Percentiles rank a stretch among this genome's conserved stretches.
These are phyloP conservation scores for Edaphochlamys debaryana DNA, from an alignment of 139 green algal genomes.

Conservation along the genomic window DNA sequence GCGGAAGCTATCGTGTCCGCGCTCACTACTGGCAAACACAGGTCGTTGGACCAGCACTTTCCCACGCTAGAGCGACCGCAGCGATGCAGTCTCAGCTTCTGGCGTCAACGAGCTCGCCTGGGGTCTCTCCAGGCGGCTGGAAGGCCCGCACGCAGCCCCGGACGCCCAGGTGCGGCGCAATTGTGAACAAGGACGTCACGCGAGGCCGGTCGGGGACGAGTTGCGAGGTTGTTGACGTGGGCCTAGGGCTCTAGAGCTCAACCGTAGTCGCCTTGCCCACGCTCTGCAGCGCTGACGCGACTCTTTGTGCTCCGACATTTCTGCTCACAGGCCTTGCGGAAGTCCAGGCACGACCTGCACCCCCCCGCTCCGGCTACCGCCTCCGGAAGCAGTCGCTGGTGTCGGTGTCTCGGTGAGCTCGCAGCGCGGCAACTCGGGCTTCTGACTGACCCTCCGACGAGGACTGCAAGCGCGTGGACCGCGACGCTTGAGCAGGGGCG, in stretches of 20 bases:
- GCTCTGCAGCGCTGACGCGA: too few species aligned
- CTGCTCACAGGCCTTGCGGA: constrained; percentile 3
- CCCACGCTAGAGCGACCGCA: too few species aligned
- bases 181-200: neutral
- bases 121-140: neutral
- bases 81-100: too few species aligned
- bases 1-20: too few species aligned
- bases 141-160: neutral
- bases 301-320: too few species aligned
- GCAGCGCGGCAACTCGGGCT: neutral
- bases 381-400: constrained; percentile 5
- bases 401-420: constrained; percentile 15
- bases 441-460: neutral
- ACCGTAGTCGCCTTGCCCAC: too few species aligned
- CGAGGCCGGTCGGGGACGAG: too few species aligned
- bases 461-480: neutral
- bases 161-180: neutral
- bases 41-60: too few species aligned
- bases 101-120: neutral
- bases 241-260: too few species aligned
- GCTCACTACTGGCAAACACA: too few species aligned
- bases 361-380: neutral
- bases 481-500: neutral
- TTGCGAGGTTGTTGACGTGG: too few species aligned
- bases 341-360: neutral